Evolutionary conservation across 2,329 filamentous ascomycete genomes (phyloP), one percentile per base, ranked within the genome.

Genomic region (Botrytis paeoniae): DNA sequence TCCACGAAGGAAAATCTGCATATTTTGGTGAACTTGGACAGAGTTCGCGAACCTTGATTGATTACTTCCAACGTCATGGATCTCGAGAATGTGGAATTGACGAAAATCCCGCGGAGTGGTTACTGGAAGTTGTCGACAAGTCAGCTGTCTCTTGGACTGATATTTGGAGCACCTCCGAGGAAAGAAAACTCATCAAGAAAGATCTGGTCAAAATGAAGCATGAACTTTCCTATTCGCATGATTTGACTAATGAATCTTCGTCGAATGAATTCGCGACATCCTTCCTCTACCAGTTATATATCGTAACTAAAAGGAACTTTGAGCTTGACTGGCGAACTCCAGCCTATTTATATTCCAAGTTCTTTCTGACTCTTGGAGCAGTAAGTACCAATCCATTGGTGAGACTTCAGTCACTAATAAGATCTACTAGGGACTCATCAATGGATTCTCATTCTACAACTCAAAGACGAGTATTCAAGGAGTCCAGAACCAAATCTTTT

Each of bases 31-130:
- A 93, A 9, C 90, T 95, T 75, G 93, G 92, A 75, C 29, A 73
- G 18, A 71, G 75, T 29, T 74, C 72, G 22, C n/a, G 69, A 18
- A 74, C 69, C 10, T 54, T 78, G 12, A 70, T 75, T 29, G 84
- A 84, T 75, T 95, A 96, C 83, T 95, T 96, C 77, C 91, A 93
- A 80, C 85, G 87, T 69, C 88, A 92, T 75, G 89, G 92, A 71
- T 91, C 89, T 1, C 84, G 84, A 48, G 79, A 84, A 32, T 95
- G 92, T 80, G 90, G 89, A 1, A 78, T 83, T 1, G 88, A 88
- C 14, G 91, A 90, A 43, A 96, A 95, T 82, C 93, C 92, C 6
- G 93, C 93, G 37, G 93, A 95, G 81, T 94, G 91, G 90, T 93
- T 62, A 18, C 60, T 62, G 10, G 22, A 41, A 22, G 25, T 62